phyloP scores from a whole-genome alignment of 2,329 filamentous ascomycete species.

The Aspergillus brunneoviolaceus region DNA sequence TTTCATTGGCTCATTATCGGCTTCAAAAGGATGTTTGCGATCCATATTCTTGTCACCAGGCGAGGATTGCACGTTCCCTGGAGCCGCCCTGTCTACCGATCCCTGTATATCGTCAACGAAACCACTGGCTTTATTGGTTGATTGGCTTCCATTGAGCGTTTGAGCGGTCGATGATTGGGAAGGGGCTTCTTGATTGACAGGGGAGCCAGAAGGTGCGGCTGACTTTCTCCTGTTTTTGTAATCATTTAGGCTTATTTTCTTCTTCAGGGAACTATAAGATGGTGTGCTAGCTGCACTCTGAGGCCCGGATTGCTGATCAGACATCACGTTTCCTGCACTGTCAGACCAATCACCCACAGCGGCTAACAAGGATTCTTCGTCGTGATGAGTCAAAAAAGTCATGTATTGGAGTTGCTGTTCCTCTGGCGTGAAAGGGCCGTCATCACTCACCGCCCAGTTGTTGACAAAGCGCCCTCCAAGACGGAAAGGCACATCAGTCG shows the following conservation, averaged over 20 bases:
- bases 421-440: slow-evolving; percentile 54
- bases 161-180: slow-evolving; percentile 18
- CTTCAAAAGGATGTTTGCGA: slow-evolving; percentile 31
- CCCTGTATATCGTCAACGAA: slow-evolving; percentile 18
- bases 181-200: slow-evolving; percentile 24
- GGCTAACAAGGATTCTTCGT: slow-evolving; percentile 52
- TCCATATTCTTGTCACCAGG: slow-evolving; percentile 18
- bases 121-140: slow-evolving; percentile 18
- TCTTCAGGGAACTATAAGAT: slow-evolving; percentile 48
- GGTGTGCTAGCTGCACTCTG: slow-evolving; percentile 44
- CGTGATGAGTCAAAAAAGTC: slow-evolving; percentile 61
- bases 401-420: slow-evolving; percentile 63
- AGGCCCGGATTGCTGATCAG: slow-evolving; percentile 40
- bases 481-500: slow-evolving; percentile 47
- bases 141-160: slow-evolving; percentile 22
- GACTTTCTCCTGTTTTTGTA: slow-evolving; percentile 58
- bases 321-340: slow-evolving; percentile 47
- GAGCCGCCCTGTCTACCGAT: slow-evolving; percentile 10
- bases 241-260: slow-evolving; percentile 62
- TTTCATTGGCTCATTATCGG: slow-evolving; percentile 19
- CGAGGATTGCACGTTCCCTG: slow-evolving; percentile 15
- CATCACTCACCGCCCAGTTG: slow-evolving; percentile 49
- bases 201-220: slow-evolving; percentile 26
- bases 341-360: slow-evolving; percentile 57
- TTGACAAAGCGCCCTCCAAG: slow-evolving; percentile 44